Conservation (phyloP, 495 filamentous ascomycete species). For the Cladorrhinum samala region DNA sequence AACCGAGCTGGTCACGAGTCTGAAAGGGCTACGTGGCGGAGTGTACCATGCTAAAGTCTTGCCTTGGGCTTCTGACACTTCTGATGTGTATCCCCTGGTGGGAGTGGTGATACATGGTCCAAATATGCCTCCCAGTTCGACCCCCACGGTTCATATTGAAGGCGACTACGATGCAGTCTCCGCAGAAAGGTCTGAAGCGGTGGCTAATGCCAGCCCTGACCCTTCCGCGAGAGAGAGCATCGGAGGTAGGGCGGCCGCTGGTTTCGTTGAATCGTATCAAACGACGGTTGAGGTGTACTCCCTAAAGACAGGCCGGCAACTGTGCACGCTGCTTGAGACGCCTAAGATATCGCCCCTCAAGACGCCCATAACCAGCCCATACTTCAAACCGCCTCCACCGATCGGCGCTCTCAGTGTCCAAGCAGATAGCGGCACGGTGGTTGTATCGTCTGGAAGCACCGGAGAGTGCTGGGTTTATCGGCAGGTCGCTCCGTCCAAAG, state of each 20-base stretch:
- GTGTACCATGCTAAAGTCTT: slow-evolving; percentile 77
- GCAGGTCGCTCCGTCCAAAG: slow-evolving; percentile 27
- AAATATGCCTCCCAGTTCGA: slow-evolving; percentile 33
- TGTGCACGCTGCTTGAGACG: slow-evolving; percentile 61
- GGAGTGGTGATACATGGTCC: slow-evolving; percentile 74
- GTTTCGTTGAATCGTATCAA: slow-evolving; percentile 56
- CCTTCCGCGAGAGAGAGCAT: slow-evolving; percentile 13
- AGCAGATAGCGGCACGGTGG: slow-evolving; percentile 58
- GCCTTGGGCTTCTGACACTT: slow-evolving; percentile 38
- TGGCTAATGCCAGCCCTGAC: slow-evolving; percentile 25
- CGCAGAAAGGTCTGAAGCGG: slow-evolving; percentile 34
- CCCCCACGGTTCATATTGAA: slow-evolving; percentile 29
- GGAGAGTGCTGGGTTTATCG: slow-evolving; percentile 80
- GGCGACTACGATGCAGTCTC: slow-evolving; percentile 33
- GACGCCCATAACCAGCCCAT: slow-evolving; percentile 44
- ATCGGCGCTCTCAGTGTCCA: slow-evolving; percentile 65
- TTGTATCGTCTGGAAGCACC: slow-evolving; percentile 71
- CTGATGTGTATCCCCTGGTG: slow-evolving; percentile 54
- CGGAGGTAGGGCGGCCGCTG: slow-evolving; percentile 18
- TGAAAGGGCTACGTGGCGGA: slow-evolving; percentile 72
- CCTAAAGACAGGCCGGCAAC: slow-evolving; percentile 56
- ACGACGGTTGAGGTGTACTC: slow-evolving; percentile 85
- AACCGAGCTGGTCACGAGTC: slow-evolving; percentile 55
- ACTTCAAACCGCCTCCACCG: slow-evolving; percentile 55
- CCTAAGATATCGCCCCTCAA: slow-evolving; percentile 39